Base-by-base conservation (phyloP, 2,329 filamentous ascomycete species). In the Raffaelea deltoideospora region DNA sequence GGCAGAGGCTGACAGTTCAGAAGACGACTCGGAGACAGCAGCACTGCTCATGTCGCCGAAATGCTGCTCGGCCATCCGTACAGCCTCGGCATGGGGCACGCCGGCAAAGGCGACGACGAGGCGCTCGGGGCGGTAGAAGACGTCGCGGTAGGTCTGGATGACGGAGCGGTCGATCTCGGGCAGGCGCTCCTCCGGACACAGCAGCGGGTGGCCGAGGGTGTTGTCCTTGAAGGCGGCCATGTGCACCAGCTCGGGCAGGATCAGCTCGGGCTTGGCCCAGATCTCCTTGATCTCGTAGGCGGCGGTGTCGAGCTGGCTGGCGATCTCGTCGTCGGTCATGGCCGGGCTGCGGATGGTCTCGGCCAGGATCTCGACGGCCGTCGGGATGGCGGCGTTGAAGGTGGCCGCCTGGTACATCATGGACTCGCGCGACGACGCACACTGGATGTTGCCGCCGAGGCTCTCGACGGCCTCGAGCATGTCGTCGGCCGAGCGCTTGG, bases 391-490 rank as follows among this genome's bases (percentile, higher is more conserved):
- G 20, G 79, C 79, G 64, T 98, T 98, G 72, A 98, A 98, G 22
- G 87, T 95, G 20, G 90, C 90, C 2, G 86, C 84, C 59, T 98
- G 90, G 64, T 98, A 98, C 90, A 98, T 98, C 61, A 98, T 73
- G 39, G 85, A 85, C 60, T 98, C 90, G 45, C 90, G 72, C 2
- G 86, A 93, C 2, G 87, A 95, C 10, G 88, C 87, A 60, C 90
- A 98, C 60, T 96, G 87, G 41, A 98, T 88, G 55, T 95, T 95
- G 23, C 90, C 90, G 26, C 90, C 90, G 3, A 98, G 65, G 0
- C 77, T 79, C 59, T 96, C 90, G 24, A 95, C 70, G 24, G 77
- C 68, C 57, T 94, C 85, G 17, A 94, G 65, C 76, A 96, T 90
- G 47, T 86, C 67, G 57, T 95, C 87, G 38, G 77, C 75, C 0